These are phyloP conservation scores for Cyclotella choctawhatcheeana DNA, from an alignment of 108 stramenopile species.

Conservation along the genomic window DNA sequence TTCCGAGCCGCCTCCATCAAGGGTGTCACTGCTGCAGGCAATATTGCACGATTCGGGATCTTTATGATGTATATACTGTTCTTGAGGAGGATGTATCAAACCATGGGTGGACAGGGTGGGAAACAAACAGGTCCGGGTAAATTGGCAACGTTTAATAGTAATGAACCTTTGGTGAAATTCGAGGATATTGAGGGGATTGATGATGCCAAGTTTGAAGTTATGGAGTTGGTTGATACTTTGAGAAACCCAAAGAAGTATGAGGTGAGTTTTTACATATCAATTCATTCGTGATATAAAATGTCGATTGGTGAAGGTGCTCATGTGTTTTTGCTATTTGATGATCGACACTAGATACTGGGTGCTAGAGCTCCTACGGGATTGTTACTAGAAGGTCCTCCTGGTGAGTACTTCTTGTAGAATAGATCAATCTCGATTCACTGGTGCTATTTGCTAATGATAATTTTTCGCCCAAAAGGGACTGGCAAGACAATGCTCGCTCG, in stretches of 20 bases:
- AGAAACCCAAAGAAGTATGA: slow-evolving; percentile 85
- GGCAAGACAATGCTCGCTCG: slow-evolving; percentile 87
- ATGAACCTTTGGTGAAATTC: slow-evolving; percentile 70
- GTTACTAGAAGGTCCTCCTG: slow-evolving; percentile 78
- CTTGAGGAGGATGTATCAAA: slow-evolving; percentile 67
- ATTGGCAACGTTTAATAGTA: slow-evolving; percentile 50
- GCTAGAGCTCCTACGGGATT: slow-evolving; percentile 87
- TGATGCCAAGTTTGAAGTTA: slow-evolving; percentile 83
- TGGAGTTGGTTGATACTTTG: slow-evolving; percentile 89
- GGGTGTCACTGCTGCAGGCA: slow-evolving; percentile 43
- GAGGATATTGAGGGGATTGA: slow-evolving; percentile 89
- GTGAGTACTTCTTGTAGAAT: too few species aligned
- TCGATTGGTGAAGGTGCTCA: too few species aligned
- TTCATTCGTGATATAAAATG: not conserved
- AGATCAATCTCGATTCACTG: too few species aligned
- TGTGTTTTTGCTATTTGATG: not conserved
- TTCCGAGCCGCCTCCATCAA: slow-evolving; percentile 67
- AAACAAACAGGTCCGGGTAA: slow-evolving; percentile 69
- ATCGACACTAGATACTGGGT: slow-evolving; percentile 58
- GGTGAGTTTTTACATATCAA: not conserved
- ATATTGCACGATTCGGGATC: slow-evolving; percentile 49
- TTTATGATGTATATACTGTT: slow-evolving; percentile 69
- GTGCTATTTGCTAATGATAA: too few species aligned
- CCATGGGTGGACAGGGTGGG: slow-evolving; percentile 56
- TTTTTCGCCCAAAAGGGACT: slow-evolving; percentile 25